Conservation (phyloP, 345 rosid genomes). For the Acer yangbiense region DNA sequence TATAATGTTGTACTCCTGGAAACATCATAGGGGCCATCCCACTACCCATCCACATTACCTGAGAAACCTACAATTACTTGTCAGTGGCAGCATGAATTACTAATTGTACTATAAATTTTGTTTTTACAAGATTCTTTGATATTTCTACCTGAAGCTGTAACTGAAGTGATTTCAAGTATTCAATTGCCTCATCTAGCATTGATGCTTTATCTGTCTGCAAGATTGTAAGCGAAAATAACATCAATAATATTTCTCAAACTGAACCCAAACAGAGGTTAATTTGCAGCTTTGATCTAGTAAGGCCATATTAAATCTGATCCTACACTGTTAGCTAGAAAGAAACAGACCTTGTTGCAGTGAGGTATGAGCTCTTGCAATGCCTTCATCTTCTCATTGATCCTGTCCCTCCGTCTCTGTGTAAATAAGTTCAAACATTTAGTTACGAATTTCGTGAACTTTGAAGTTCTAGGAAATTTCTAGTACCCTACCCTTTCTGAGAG, state of each 20-base stretch:
- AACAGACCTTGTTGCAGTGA: slow-evolving; percentile 77
- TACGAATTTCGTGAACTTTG: not conserved
- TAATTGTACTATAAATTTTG: not conserved
- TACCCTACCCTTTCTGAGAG: slow-evolving; percentile 64
- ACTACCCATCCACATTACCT: slow-evolving; percentile 93
- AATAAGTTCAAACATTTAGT: slow-evolving; percentile 7
- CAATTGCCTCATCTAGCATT: slow-evolving; percentile 91
- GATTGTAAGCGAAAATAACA: not conserved
- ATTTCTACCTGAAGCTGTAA: slow-evolving; percentile 73
- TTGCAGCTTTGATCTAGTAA: not conserved
- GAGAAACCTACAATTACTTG: slow-evolving; percentile 17
- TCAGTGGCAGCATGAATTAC: too few relatives aligned
- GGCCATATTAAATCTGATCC: not conserved
- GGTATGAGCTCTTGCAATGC: slow-evolving; percentile 91
- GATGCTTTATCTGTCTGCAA: slow-evolving; percentile 92
- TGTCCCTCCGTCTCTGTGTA: slow-evolving; percentile 77
- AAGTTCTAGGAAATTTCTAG: not conserved
- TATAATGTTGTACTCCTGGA: slow-evolving; percentile 68
- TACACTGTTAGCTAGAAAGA: not conserved
- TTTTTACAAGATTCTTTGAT: not conserved
- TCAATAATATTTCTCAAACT: not conserved
- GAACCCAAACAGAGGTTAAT: not conserved
- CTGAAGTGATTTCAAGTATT: slow-evolving; percentile 91
- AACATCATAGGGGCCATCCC: slow-evolving; percentile 91
- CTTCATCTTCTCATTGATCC: slow-evolving; percentile 89